Conservation (phyloP, 306 rosid species). For the Gastrolobium villosum region DNA sequence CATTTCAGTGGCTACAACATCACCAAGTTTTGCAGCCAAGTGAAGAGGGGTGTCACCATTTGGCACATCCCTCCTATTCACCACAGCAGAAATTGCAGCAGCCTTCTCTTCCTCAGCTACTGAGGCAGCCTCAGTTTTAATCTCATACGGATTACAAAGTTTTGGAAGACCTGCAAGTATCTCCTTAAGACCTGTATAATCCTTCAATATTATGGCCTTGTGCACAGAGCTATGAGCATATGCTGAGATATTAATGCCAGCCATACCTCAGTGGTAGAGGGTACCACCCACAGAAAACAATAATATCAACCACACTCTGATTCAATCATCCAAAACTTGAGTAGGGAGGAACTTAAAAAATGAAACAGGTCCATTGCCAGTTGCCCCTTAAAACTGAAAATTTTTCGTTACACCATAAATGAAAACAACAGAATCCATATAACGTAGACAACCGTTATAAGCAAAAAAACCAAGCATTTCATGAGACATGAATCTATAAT, state of each 20-base stretch:
- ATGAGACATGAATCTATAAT: constrained; percentile 42
- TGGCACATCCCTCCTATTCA: constrained; percentile 82
- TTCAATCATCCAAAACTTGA: constrained; percentile 48
- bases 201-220: constrained; percentile 72
- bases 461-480: constrained; percentile 33
- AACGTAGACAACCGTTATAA: constrained; percentile 40
- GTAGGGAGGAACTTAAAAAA: constrained; percentile 44
- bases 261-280: constrained; percentile 69
- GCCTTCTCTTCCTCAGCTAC: constrained; percentile 87
- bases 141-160: constrained; percentile 64
- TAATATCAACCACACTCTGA: constrained; percentile 23
- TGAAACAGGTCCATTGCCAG: constrained; percentile 21
- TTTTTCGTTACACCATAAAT: too few species aligned
- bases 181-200: constrained; percentile 65
- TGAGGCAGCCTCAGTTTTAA: constrained; percentile 72
- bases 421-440: constrained; percentile 28
- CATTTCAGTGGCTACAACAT: constrained; percentile 65
- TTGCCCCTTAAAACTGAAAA: too few species aligned
- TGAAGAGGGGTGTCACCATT: constrained; percentile 92
- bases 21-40: constrained; percentile 81
- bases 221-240: constrained; percentile 87
- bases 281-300: constrained; percentile 38
- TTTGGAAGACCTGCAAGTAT: constrained; percentile 68
- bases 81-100: constrained; percentile 62
- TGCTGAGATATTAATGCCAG: constrained; percentile 70